Base-by-base conservation (phyloP, 306 rosid species). In the Macrotyloma uniflorum region DNA sequence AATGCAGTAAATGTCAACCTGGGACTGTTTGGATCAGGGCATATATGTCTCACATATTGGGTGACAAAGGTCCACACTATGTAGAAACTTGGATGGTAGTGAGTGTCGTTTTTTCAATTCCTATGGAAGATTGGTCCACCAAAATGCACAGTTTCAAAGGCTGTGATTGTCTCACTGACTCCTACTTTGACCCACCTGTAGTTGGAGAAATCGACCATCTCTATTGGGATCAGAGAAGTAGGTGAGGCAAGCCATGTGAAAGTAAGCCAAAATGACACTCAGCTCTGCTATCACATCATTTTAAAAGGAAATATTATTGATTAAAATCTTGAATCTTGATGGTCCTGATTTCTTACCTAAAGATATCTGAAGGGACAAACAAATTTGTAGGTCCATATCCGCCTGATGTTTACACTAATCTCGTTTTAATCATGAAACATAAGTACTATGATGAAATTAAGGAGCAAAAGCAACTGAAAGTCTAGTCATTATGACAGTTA, bases 151-250 rank as follows among this genome's bases (percentile, higher is more conserved):
- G 75, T 63, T 69, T 80, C 69, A 85, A 86, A 74, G 92, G 91
- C 46, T 86, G 85, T 85, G 90, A 90, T 75, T 72, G 83, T 85
- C 82, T 33, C 15, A 79, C 23, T 82, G 85, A 83, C 83, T 84
- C 50, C 82, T 70, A 80, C 69, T 79, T 86, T 90, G 96, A 88
- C 97, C 97, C 93, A 90, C 91, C 79, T 82, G 91, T 83, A 80
- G 97, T 87, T 94, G 85, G 75, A 89, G 90, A 73, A 89, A 88
- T 87, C 63, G 94, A 92, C 95, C 85, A 90, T 92, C 97, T 79
- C 90, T 85, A 83, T 84, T 88, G 85, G 71, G 83, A 89, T 83
- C 84, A 82, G 78, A 83, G 69, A 83, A 87, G 83, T 83, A 57
- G 97, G 91, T 86, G 85, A 59, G 76, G 80, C 85, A 84, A 79